Evolutionary conservation across 2,329 filamentous ascomycete species (phyloP), one percentile per base, ranked within the genome.

Genomic region (Claviceps sorghi): DNA sequence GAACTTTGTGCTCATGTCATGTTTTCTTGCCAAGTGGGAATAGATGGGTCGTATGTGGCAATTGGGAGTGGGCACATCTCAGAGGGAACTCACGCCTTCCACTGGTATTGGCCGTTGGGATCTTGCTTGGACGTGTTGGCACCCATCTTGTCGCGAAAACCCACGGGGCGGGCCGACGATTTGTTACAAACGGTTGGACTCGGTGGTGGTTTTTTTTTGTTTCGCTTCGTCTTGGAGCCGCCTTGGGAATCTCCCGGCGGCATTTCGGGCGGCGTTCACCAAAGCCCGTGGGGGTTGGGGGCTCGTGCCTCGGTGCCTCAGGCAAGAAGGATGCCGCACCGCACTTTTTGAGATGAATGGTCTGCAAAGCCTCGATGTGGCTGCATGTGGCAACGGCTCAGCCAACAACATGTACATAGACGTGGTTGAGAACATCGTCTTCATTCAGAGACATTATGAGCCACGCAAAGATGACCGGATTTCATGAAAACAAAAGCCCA

Each of bases 51-150:
- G 26, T 3, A 26, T n/a, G n/a, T n/a, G n/a, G 26, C 26, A 26
- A 26, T 3, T 26, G 26, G 26, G 5, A 26, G 3, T 26, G 26
- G 26, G 26, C 26, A 3, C 5, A 36, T 34, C 8, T 34, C 32
- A 36, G 11, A 36, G 19, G 26, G 13, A 47, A 69, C 77, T 59
- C 69, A 80, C 78, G 73, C 72, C 65, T 77, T 79, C 78, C 77
- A 81, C 61, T 68, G 62, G 63, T 69, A 62, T 63, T 68, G 60
- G 34, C 53, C 56, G 15, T 44, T 48, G 48, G 53, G 48, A 55
- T 65, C 62, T 60, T 72, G 72, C 67, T 80, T 80, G 56, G 77
- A 80, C 60, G 75, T 69, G 69, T 67, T 74, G 62, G 74, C 71
- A 67, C 77, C 77, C 77, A 80, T 80, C 64, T 61, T 72, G 65